Evolutionary conservation across 2,329 filamentous ascomycete species (phyloP), one percentile per base, ranked within the genome.

Genomic region (Alternaria brassicae): DNA sequence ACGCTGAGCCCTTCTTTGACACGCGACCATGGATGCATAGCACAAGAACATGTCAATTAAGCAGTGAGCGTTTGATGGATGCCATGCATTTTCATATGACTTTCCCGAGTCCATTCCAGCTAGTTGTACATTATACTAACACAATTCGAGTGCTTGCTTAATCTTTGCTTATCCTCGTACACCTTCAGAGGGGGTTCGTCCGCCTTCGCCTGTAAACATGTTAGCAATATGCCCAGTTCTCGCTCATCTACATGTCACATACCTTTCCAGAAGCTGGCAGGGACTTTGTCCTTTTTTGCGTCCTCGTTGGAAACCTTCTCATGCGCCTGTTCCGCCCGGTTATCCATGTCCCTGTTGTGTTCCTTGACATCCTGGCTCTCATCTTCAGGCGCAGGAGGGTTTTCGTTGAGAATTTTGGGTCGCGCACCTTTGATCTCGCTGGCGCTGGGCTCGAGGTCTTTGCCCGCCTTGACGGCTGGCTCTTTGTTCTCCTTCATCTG

Each of bases 291-390:
- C 62, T 80, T 78, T 57, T 76, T 56, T 15, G 68, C 71, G 6
- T 80, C 76, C 61, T 76, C 68, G 60, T 77, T 75, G 44, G 60
- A 68, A 50, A 75, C 71, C 72, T 75, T 73, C 62, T 78, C 76
- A 64, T 76, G 62, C 58, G 79, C 71, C 73, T 71, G 77, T 65
- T 82, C 80, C 68, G 76, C 72, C 67, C 80, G 72, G 50, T 76
- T 58, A 27, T 78, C 77, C 74, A 82, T 76, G 64, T 82, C 79
- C 63, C 72, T 53, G 60, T 82, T 82, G 67, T 82, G 81, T 68
- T 78, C 51, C 73, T 72, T 75, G 21, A 82, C 80, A 13, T 79
- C 77, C 62, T 75, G 65, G 30, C 76, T 74, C 57, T 75, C 65
- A 12, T 77, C 65, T 27, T 66, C 65, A 41, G 72, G 65, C 3